Evolutionary conservation across 768 basidiomycete genomes (phyloP).

Genomic region (Boletus sensibilis): DNA sequence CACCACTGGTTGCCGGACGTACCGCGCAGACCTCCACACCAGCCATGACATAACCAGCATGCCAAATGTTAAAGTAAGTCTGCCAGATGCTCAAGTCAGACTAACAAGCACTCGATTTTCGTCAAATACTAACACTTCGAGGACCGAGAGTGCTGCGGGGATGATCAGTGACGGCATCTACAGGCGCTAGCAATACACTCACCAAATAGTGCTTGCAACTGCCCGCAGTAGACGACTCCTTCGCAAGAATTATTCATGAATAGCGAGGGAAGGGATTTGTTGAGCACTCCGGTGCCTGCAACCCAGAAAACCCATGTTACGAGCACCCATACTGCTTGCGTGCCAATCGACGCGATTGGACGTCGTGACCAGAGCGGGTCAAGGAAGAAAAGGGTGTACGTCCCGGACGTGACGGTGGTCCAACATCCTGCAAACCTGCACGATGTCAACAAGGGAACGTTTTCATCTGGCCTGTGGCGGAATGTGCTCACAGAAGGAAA

Average conservation of each 20-base stretch:
- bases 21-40: slow-evolving; percentile 50
- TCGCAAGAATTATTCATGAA: slow-evolving; percentile 42
- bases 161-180: slow-evolving; percentile 3
- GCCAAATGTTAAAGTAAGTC: slow-evolving; percentile 46
- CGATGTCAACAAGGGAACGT: slow-evolving; percentile 5
- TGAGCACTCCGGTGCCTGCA: slow-evolving; percentile 51
- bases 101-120: background rate
- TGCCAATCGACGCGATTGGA: slow-evolving; percentile 54
- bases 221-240: slow-evolving; percentile 50
- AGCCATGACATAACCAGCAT: slow-evolving; percentile 51
- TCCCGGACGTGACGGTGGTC: slow-evolving; percentile 54
- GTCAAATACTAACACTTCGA: slow-evolving; percentile 46
- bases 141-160: slow-evolving; percentile 45
- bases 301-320: slow-evolving; percentile 63
- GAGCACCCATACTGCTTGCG: slow-evolving; percentile 59
- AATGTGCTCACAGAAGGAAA: slow-evolving; percentile 46
- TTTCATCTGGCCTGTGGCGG: background rate
- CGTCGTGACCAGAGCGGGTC: slow-evolving; percentile 58
- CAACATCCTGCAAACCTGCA: slow-evolving; percentile 58
- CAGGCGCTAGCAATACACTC: background rate
- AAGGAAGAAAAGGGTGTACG: slow-evolving; percentile 56
- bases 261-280: slow-evolving; percentile 46
- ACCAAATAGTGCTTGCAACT: slow-evolving; percentile 57
- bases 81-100: slow-evolving; percentile 23
- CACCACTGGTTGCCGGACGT: slow-evolving; percentile 32